Evolutionary conservation across 306 rosid species (phyloP).

Genomic region (Cicer yamashitae): DNA sequence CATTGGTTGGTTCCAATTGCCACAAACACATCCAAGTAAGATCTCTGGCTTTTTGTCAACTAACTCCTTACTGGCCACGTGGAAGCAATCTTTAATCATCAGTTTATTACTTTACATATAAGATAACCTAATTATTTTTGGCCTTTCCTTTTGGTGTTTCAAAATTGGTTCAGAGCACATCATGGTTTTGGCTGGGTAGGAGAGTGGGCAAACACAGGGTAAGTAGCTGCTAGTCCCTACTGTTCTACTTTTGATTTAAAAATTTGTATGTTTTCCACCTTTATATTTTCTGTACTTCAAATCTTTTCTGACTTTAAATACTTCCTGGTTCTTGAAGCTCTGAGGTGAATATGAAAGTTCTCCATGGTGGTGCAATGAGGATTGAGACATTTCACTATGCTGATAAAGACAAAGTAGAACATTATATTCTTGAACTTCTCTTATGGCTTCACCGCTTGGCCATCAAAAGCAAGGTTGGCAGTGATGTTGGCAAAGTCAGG

Average conservation of each 20-base stretch:
- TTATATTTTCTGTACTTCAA: neutral
- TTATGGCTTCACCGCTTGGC: slow-evolving; percentile 77
- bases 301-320: slow-evolving; percentile 24
- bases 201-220: slow-evolving; percentile 88
- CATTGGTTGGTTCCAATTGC: slow-evolving; percentile 81
- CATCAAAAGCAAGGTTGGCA: slow-evolving; percentile 48
- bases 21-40: slow-evolving; percentile 85
- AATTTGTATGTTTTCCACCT: neutral
- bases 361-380: slow-evolving; percentile 56
- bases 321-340: slow-evolving; percentile 53
- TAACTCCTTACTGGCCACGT: slow-evolving; percentile 23
- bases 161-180: slow-evolving; percentile 67
- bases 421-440: slow-evolving; percentile 64
- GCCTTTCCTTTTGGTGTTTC: slow-evolving; percentile 40
- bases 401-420: slow-evolving; percentile 70
- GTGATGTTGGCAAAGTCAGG: slow-evolving; percentile 40
- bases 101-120: slow-evolving; percentile 3
- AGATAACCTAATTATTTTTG: slow-evolving; percentile 43
- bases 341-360: slow-evolving; percentile 54
- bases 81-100: slow-evolving; percentile 1
- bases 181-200: slow-evolving; percentile 97
- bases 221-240: slow-evolving; percentile 47
- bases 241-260: slow-evolving; percentile 22
- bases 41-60: slow-evolving; percentile 37
- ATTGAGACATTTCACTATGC: slow-evolving; percentile 85